Evolutionary conservation across 257 asterid genomes (phyloP).

Genomic region (Knoxia roxburghii): DNA sequence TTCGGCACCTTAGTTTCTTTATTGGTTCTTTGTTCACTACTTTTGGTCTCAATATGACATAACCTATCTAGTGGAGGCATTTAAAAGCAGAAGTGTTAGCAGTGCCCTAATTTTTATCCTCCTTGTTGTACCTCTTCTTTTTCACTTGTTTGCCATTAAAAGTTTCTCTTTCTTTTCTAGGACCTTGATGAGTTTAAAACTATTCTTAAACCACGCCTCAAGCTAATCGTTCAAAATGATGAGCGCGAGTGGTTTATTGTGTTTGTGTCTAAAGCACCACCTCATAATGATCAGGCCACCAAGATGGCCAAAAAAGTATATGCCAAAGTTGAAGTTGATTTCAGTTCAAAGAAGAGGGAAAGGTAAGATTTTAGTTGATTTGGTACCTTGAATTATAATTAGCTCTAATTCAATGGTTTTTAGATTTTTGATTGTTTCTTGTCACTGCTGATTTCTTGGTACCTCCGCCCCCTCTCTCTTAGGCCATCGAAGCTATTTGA

Average conservation of each 20-base stretch:
- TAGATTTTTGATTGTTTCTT: background rate
- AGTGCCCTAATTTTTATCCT: background rate
- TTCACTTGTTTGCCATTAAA: conserved; percentile 10
- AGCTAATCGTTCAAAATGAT: conserved; percentile 92
- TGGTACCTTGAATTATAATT: background rate
- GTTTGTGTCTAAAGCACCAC: conserved; percentile 89
- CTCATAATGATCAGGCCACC: conserved; percentile 93
- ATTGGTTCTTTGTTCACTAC: background rate
- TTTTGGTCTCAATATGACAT: background rate
- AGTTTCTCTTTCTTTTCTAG: conserved; percentile 33
- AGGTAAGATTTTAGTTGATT: conserved; percentile 39
- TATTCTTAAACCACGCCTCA: conserved; percentile 96
- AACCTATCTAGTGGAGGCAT: background rate
- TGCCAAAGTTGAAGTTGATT: conserved; percentile 92
- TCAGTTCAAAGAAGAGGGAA: conserved; percentile 96
- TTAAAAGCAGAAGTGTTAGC: background rate
- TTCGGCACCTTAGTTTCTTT: background rate
- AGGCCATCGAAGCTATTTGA: no score
- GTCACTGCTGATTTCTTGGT: no score
- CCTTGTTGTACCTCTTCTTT: conserved; percentile 8
- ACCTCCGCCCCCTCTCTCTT: no score
- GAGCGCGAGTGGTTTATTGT: conserved; percentile 97
- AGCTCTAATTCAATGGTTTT: background rate
- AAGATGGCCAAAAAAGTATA: conserved; percentile 95
- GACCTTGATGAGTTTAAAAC: conserved; percentile 98